A percentile compares a stretch with the other conserved stretches of the same genome.
These are phyloP conservation scores for Ophidiomyces ophidiicola DNA, from an alignment of 2,329 filamentous ascomycete genomes.

Conservation along the genomic window DNA sequence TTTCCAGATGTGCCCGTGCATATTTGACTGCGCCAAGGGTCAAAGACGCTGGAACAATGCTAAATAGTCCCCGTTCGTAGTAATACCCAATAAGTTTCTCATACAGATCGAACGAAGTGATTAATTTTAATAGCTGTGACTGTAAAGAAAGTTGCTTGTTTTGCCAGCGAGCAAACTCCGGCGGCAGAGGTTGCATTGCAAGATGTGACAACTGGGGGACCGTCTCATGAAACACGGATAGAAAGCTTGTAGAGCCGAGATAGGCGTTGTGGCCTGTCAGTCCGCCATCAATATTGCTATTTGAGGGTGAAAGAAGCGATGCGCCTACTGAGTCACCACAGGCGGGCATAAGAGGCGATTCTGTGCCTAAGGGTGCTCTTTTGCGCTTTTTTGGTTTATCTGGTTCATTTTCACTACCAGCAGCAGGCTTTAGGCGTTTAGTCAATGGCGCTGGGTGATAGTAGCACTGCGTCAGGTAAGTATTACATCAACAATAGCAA, in stretches of 20 bases:
- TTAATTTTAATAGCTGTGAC: slow-evolving; percentile 13
- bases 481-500: background rate
- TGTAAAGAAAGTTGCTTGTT: slow-evolving; percentile 22
- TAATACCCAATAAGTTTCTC: slow-evolving; percentile 9
- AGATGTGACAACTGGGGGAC: slow-evolving; percentile 16
- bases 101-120: slow-evolving; percentile 10
- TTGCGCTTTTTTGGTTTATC: slow-evolving; percentile 9
- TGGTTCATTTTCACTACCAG: slow-evolving; percentile 7
- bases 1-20: slow-evolving; percentile 14
- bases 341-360: slow-evolving; percentile 6
- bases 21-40: slow-evolving; percentile 24
- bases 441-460: slow-evolving; percentile 27
- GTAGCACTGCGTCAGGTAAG: slow-evolving; percentile 17
- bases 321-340: slow-evolving; percentile 14
- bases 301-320: slow-evolving; percentile 5
- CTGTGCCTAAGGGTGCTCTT: slow-evolving; percentile 3
- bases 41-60: slow-evolving; percentile 24
- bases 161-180: slow-evolving; percentile 11
- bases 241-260: slow-evolving; percentile 27
- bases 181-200: slow-evolving; percentile 6
- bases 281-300: slow-evolving; percentile 1
- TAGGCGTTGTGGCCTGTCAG: slow-evolving; percentile 20
- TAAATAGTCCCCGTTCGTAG: slow-evolving; percentile 7
- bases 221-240: slow-evolving; percentile 20
- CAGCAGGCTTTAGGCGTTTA: slow-evolving; percentile 7